Percentiles rank a stretch among this genome's conserved stretches.
phyloP scores from a whole-genome alignment of 768 basidiomycete species.

The Hericium rajendrae region DNA sequence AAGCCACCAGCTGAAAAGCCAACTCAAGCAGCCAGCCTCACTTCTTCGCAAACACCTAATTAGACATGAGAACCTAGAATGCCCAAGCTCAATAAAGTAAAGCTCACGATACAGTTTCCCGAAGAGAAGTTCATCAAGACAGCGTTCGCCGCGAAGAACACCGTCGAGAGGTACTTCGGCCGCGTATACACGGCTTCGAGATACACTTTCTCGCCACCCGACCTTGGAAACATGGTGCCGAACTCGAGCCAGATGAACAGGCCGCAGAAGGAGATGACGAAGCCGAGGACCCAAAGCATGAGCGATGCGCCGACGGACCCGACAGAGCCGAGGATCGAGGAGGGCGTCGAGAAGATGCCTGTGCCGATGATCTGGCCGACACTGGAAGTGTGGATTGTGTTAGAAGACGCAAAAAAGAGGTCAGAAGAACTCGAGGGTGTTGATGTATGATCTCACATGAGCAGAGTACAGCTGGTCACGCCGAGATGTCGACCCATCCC shows the following conservation, averaged over 20 bases:
- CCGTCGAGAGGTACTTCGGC: constrained; percentile 24
- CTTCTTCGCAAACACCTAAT: not conserved
- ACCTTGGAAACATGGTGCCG: constrained; percentile 51
- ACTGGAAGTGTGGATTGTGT: not conserved
- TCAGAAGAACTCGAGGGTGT: not conserved
- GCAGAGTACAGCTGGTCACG: constrained; percentile 1
- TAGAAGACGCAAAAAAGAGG: not conserved
- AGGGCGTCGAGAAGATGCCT: constrained; percentile 55
- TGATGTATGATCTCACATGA: not conserved
- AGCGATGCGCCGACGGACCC: constrained; percentile 53
- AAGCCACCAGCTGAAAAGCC: not conserved
- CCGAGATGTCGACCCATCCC: not conserved
- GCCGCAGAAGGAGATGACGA: constrained; percentile 43
- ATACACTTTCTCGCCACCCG: constrained; percentile 53
- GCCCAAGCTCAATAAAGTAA: not conserved
- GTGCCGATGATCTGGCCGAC: constrained; percentile 40
- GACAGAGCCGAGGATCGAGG: constrained; percentile 45
- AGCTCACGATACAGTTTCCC: constrained; percentile 20
- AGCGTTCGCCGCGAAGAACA: constrained; percentile 26
- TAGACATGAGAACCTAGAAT: not conserved
- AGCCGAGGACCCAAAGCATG: constrained; percentile 54
- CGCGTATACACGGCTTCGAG: constrained; percentile 41
- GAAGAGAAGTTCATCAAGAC: constrained; percentile 21
- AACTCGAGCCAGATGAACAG: constrained; percentile 57
- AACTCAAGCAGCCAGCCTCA: not conserved